A percentile compares a stretch with the other conserved stretches of the same genome.
Conservation (phyloP, 768 basidiomycete species). For the Serendipita vermifera region DNA sequence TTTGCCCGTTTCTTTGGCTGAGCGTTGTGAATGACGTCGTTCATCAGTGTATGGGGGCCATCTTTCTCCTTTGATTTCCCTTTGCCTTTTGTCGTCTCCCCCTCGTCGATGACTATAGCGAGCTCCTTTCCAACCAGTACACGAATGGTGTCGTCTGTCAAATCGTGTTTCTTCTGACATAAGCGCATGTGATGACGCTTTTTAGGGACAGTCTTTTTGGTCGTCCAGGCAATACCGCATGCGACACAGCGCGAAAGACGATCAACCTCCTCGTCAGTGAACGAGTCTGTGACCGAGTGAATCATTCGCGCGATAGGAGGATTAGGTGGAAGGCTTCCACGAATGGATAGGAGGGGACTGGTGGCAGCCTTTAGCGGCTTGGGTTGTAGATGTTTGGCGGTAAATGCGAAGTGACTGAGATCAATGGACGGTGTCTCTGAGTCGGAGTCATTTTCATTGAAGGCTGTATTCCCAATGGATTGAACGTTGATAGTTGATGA, state of each 20-base stretch:
- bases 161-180: conserved; percentile 50
- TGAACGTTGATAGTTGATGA: neutral
- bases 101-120: conserved; percentile 15
- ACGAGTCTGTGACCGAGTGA: conserved; percentile 1
- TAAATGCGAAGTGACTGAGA: neutral
- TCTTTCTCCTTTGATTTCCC: conserved; percentile 20
- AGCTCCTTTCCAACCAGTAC: conserved; percentile 41
- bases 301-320: neutral
- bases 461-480: neutral
- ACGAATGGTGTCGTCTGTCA: conserved; percentile 43
- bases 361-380: neutral
- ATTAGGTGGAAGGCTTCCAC: neutral
- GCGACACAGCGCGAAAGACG: neutral
- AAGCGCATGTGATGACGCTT: conserved; percentile 55
- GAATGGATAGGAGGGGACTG: too few relatives aligned
- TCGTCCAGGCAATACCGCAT: conserved; percentile 42
- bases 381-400: neutral
- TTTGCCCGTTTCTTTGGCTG: conserved; percentile 33
- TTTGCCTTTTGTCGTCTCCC: conserved; percentile 18
- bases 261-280: neutral
- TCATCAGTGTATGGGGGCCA: conserved; percentile 34
- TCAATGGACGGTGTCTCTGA: neutral
- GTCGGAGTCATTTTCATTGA: neutral
- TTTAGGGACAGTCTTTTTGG: conserved; percentile 45
- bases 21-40: conserved; percentile 37